These are phyloP conservation scores for Entomophthora muscae DNA, from an alignment of 371 early-diverging fungal species.

Conservation along the genomic window DNA sequence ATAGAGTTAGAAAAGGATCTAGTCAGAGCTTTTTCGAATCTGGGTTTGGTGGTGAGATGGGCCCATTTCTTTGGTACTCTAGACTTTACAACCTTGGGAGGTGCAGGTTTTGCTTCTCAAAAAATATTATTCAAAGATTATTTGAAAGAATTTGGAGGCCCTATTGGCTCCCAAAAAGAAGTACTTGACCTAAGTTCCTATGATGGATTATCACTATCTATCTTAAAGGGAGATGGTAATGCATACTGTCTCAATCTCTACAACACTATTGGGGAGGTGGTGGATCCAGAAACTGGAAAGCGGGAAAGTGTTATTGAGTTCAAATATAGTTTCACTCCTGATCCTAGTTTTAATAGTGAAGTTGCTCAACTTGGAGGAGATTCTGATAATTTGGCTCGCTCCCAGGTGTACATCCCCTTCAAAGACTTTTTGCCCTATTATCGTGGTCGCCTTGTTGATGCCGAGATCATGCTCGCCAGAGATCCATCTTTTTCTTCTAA, in stretches of 20 bases:
- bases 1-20: too few species aligned
- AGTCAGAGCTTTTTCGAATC: too few species aligned
- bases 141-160: not conserved
- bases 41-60: too few species aligned
- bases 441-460: not conserved
- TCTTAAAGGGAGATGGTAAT: too few species aligned
- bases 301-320: not conserved
- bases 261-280: not conserved
- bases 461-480: too few species aligned
- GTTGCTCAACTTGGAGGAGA: too few species aligned
- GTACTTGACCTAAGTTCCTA: too few species aligned
- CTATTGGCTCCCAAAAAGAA: not conserved
- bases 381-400: too few species aligned
- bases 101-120: constrained; percentile 2
- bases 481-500: too few species aligned
- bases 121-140: not conserved
- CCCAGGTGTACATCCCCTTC: not conserved
- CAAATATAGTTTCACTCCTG: not conserved
- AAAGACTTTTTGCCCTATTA: not conserved
- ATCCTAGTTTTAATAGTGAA: too few species aligned
- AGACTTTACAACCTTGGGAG: not conserved
- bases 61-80: not conserved
- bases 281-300: not conserved
- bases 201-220: too few species aligned
- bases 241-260: not conserved